Conservation (phyloP, 768 basidiomycete genomes). For the Pulveroboletus sp. region DNA sequence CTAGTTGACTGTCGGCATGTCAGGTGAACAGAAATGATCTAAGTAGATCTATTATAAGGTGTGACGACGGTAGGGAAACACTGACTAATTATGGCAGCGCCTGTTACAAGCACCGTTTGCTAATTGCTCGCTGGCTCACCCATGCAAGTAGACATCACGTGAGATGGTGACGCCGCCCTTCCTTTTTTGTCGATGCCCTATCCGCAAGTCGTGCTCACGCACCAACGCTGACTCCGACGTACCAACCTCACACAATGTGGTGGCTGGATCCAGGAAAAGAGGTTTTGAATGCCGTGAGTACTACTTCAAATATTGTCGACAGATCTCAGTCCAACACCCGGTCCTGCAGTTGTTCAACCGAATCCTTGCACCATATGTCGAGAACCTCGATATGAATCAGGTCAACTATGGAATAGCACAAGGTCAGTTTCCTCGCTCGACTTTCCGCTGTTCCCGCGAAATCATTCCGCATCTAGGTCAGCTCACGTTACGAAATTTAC, state of each 20-base stretch:
- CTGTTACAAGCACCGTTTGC: no score
- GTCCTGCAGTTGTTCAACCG: constrained; percentile 70
- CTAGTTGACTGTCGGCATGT: no score
- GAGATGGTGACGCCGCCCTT: constrained; percentile 23
- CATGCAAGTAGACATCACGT: no score
- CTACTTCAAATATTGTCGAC: neutral
- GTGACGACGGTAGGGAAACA: no score
- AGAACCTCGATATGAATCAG: constrained; percentile 92
- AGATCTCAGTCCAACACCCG: neutral
- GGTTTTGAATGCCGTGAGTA: constrained; percentile 65
- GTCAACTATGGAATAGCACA: constrained; percentile 91
- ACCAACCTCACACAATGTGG: constrained; percentile 64
- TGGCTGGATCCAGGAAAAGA: constrained; percentile 87
- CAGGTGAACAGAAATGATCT: no score
- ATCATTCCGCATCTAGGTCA: constrained; percentile 47
- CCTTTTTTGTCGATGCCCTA: constrained; percentile 31
- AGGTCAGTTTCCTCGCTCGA: constrained; percentile 41
- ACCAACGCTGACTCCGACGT: constrained; percentile 6
- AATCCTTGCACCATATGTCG: constrained; percentile 91
- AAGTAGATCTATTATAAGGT: no score
- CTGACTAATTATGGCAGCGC: no score
- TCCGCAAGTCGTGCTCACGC: constrained; percentile 10
- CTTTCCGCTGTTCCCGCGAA: neutral
- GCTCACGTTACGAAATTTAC: constrained; percentile 72
- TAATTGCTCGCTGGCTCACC: no score